These are phyloP conservation scores for Polychytrium aggregatum DNA, from an alignment of 192 early-diverging fungal species.

Conservation along the genomic window DNA sequence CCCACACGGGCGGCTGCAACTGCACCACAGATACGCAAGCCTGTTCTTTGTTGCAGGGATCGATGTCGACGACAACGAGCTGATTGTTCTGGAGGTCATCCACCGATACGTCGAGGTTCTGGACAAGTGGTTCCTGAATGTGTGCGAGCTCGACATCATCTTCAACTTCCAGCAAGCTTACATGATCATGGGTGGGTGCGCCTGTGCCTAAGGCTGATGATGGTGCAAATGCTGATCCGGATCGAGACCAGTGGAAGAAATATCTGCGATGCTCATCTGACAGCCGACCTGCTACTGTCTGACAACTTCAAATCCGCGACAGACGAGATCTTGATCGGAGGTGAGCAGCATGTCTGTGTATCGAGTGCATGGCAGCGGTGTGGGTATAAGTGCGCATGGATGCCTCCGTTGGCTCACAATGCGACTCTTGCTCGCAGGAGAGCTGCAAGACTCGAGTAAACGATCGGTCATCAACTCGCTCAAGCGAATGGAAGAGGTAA, in stretches of 20 bases:
- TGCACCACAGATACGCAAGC: slow-evolving; percentile 70
- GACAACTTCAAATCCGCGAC: neutral
- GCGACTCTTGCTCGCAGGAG: slow-evolving; percentile 79
- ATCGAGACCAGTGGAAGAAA: neutral
- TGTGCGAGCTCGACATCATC: slow-evolving; percentile 93
- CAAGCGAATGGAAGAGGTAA: slow-evolving; percentile 40
- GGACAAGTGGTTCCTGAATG: slow-evolving; percentile 95
- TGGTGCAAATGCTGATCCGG: slow-evolving; percentile 17
- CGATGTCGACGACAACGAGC: slow-evolving; percentile 86
- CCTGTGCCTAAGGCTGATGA: slow-evolving; percentile 10
- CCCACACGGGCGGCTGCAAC: neutral
- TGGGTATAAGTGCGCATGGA: neutral
- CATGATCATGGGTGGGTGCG: slow-evolving; percentile 27
- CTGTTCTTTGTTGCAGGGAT: slow-evolving; percentile 96
- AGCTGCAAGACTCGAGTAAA: slow-evolving; percentile 92
- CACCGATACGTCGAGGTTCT: slow-evolving; percentile 97
- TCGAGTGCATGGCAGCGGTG: neutral
- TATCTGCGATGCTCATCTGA: neutral
- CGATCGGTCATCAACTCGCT: slow-evolving; percentile 39
- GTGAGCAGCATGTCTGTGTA: neutral
- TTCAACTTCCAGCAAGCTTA: slow-evolving; percentile 88
- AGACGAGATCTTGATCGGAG: slow-evolving; percentile 63
- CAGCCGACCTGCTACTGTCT: neutral
- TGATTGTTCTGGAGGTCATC: slow-evolving; percentile 87
- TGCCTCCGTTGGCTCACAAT: neutral